Evolutionary conservation across 2,329 filamentous ascomycete species (phyloP), one percentile per base, ranked within the genome.

Genomic region (Diatrype stigma): DNA sequence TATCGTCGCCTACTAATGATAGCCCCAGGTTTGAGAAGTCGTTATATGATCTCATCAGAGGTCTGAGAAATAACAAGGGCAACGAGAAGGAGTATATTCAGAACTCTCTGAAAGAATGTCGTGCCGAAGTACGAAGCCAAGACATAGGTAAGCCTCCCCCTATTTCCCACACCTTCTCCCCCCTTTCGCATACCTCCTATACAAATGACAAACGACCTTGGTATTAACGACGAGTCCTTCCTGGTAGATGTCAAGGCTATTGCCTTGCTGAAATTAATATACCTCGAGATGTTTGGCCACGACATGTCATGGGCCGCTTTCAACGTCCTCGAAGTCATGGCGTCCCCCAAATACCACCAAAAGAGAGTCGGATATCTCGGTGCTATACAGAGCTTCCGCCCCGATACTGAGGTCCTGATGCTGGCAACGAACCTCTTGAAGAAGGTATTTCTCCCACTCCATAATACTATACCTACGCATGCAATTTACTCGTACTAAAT

Each of bases 261-360:
- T 32, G 94, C 94, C 44, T 80, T 99, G 49, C 77, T 99, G 65
- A 99, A 99, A 76, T 81, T 99, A 62, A 87, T 96, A 48, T 99
- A 99, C 69, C 83, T 99, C 59, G 94, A 99, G 70, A 99, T 99
- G 94, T 92, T 97, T 61, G 94, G 94, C 14, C 89, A 97, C 68
- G 94, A 97, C 72, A 99, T 99, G 94, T 96, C 93, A 3, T 99
- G 94, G 94, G 94, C 94, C 3, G 92, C 92, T 12, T 99, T 99
- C 73, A 90, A 99, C 69, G 93, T 97, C 48, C 85, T 99, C 45
- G 94, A 99, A 74, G 94, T 99, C 73, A 99, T 99, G 94, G 96
- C 92, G 35, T 96, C 90, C 37, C 79, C 87, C 45, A 97, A 96
- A 68, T 96, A 96, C 69, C 81, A 91, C 60, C 93, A 96, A 71